phyloP scores from a whole-genome alignment of 169 alveolate species.

The Theileria luwenshuni region DNA sequence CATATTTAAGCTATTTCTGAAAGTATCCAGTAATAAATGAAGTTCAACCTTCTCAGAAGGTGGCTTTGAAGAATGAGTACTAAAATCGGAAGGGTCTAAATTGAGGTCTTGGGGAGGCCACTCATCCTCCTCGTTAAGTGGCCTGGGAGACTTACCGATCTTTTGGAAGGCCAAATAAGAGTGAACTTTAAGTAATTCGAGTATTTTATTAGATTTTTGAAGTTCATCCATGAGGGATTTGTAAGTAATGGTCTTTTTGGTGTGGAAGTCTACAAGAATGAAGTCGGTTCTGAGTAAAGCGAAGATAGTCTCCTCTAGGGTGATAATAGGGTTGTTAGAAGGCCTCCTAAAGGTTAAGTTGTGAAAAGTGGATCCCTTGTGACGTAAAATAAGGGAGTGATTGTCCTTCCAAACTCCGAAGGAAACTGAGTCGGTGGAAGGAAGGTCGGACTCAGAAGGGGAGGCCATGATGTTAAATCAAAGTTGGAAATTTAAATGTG shows the following conservation, averaged over 20 bases:
- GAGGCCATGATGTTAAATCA: not conserved
- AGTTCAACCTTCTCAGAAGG: slow-evolving; percentile 16
- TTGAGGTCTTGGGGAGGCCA: not conserved
- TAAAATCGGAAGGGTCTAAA: slow-evolving; percentile 2
- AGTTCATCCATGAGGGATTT: not conserved
- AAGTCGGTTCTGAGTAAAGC: slow-evolving; percentile 21
- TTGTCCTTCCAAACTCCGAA: slow-evolving; percentile 22
- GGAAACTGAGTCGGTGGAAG: not conserved
- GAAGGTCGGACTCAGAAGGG: not conserved
- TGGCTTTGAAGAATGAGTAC: not conserved
- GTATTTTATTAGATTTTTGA: not conserved
- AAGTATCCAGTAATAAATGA: slow-evolving; percentile 4
- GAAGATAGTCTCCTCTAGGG: slow-evolving; percentile 18
- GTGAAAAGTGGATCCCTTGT: slow-evolving; percentile 27
- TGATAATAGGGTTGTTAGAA: not conserved
- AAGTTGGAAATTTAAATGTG: not conserved
- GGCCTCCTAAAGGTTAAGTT: slow-evolving; percentile 6
- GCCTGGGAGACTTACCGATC: slow-evolving; percentile 20
- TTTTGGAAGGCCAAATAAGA: slow-evolving; percentile 16
- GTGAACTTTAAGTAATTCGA: slow-evolving; percentile 16
- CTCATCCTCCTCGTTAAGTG: not conserved
- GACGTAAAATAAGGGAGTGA: slow-evolving; percentile 2
- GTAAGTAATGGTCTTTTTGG: not conserved
- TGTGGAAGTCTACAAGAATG: slow-evolving; percentile 11
- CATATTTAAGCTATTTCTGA: not conserved